Evolutionary conservation across 2,329 filamentous ascomycete genomes (phyloP).

Genomic region (Colletotrichum sublineola): DNA sequence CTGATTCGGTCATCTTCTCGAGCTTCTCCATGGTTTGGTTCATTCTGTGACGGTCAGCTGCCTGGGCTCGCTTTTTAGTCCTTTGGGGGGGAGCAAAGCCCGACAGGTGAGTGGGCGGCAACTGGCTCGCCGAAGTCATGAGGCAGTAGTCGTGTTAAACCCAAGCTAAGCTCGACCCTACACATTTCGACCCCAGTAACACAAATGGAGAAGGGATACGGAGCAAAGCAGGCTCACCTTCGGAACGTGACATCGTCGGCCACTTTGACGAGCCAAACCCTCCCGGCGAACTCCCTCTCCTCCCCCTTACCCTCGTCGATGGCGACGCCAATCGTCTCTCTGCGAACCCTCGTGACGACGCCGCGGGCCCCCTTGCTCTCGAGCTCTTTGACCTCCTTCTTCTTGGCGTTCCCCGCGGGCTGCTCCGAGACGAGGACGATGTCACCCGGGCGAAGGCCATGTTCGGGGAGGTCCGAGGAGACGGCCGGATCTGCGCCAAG

Average conservation of each 20-base stretch:
- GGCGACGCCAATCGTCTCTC: conserved; percentile 73
- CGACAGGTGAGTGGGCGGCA: conserved; percentile 1
- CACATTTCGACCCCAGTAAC: neutral
- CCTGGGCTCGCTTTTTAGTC: neutral
- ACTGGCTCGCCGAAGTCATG: neutral
- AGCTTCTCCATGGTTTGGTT: conserved; percentile 72
- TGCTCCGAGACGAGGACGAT: conserved; percentile 83
- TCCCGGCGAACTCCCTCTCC: conserved; percentile 57
- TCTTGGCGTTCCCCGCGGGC: conserved; percentile 78
- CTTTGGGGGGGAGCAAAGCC: neutral
- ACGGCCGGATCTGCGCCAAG: conserved; percentile 80
- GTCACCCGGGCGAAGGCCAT: conserved; percentile 82
- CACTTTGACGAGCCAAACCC: conserved; percentile 76
- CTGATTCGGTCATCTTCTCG: conserved; percentile 68
- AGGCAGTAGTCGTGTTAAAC: neutral
- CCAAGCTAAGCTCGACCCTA: neutral
- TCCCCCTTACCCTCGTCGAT: conserved; percentile 74
- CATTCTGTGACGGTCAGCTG: conserved; percentile 61
- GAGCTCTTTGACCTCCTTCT: conserved; percentile 78
- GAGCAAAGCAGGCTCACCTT: conserved; percentile 55
- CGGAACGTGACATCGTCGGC: conserved; percentile 77
- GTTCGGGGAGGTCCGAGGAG: conserved; percentile 75
- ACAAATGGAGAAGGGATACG: neutral
- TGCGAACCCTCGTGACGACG: conserved; percentile 76
- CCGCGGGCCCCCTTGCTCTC: conserved; percentile 77